A percentile compares a stretch with the other conserved stretches of the same genome.
Conservation (phyloP, 1,284 basidiomycete species). For the Boletus sp. region DNA sequence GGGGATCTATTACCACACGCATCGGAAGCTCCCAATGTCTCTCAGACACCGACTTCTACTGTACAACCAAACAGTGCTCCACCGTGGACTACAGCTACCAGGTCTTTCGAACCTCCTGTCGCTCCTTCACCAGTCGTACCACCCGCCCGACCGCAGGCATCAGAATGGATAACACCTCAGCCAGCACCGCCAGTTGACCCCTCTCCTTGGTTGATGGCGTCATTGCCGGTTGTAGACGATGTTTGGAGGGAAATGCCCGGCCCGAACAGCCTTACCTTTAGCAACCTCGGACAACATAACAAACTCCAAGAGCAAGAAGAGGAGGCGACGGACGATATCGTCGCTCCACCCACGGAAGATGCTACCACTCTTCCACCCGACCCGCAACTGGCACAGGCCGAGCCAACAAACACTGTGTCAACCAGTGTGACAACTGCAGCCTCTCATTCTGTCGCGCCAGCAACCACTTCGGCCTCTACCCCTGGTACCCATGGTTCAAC, state of each 20-base stretch:
- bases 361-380: constrained; percentile 3
- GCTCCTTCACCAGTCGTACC: constrained; percentile 23
- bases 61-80: constrained; percentile 21
- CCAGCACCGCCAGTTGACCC: constrained; percentile 32
- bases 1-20: constrained; percentile 22
- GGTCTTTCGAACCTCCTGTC: constrained; percentile 25
- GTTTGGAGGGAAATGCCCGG: constrained; percentile 44
- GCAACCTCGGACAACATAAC: constrained; percentile 57
- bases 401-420: constrained; percentile 14
- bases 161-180: constrained; percentile 34
- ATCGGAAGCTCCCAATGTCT: constrained; percentile 16
- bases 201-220: constrained; percentile 51
- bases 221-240: constrained; percentile 42
- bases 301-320: constrained; percentile 35
- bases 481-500: constrained; percentile 8
- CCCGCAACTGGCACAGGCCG: constrained; percentile 15
- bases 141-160: constrained; percentile 19
- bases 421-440: constrained; percentile 6
- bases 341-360: constrained; percentile 16
- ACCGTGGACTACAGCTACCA: constrained; percentile 24
- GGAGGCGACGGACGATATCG: constrained; percentile 10
- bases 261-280: constrained; percentile 49
- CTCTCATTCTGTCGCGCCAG: constrained; percentile 11
- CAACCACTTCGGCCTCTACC: constrained; percentile 4
- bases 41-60: constrained; percentile 26